Base-by-base conservation (phyloP, 2,329 filamentous ascomycete species). In the Pseudocercospora macadamiae region DNA sequence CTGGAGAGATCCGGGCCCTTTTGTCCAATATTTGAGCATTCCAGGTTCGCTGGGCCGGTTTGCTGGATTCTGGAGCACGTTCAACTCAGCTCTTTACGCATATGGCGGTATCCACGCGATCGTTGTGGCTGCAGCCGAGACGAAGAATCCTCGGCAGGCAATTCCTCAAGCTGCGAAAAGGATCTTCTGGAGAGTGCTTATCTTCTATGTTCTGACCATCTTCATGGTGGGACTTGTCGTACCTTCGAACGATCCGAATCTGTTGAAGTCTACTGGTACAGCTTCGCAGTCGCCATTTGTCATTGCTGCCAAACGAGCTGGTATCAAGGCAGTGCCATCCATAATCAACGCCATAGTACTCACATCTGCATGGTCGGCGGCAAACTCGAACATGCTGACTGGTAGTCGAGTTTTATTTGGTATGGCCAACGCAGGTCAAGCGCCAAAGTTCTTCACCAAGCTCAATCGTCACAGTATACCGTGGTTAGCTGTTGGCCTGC, bases 281-380 rank as follows among this genome's bases (percentile, higher is more conserved):
- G 69, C 68, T 28, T 68, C 67, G 54, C 71, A 70, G 60, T 85
- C 82, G 2, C 87, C 87, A 1, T 89, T 89, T 68, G 86, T 89
- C 54, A 83, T 89, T 63, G 82, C 83, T 16, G 84, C 86, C 62
- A 73, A 81, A 59, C 78, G 84, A 63, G 84, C 85, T n/a, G 83
- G 84, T 45, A 83, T 89, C 53, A 69, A 71, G 1, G 82, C 81
- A 2, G 79, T 89, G 16, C 85, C 86, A 28, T 81, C 80, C 28
- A 82, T 89, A 62, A 86, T 90, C 78, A 89, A 89, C 70, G 84
- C 82, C 12, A 80, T 88, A 51, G 86, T 89, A 64, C 77, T 86
- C 25, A 79, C 86, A 21, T 82, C 83, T 7, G 84, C 86, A 28
- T 74, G 86, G 56, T 82, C 78, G 42, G 83, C 86, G 39, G 84